Evolutionary conservation across 1,139 yeast species (phyloP).

Genomic region (Entelexis sorbosivorans): DNA sequence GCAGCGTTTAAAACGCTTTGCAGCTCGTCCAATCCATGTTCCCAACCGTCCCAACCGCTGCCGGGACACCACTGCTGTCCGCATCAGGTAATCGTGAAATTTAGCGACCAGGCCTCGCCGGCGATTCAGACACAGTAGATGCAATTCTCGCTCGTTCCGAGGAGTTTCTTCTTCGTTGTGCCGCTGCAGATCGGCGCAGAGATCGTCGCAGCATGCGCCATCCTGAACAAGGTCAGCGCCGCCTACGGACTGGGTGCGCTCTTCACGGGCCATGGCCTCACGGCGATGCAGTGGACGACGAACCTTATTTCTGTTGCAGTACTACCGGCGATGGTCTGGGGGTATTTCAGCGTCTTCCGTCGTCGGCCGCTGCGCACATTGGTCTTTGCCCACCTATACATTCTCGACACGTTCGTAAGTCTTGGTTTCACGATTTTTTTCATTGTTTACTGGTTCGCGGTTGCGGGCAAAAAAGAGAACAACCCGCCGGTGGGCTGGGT

Average conservation of each 20-base stretch:
- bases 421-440: constrained; percentile 64
- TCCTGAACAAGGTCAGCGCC: constrained; percentile 83
- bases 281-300: constrained; percentile 71
- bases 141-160: constrained; percentile 24
- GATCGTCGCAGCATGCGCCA: constrained; percentile 61
- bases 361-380: constrained; percentile 46
- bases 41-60: background rate
- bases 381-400: constrained; percentile 51
- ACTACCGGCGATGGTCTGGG: constrained; percentile 57
- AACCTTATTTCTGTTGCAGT: constrained; percentile 55
- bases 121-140: background rate
- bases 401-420: constrained; percentile 57
- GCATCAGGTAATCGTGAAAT: constrained; percentile 7
- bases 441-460: constrained; percentile 62
- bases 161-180: constrained; percentile 43
- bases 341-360: constrained; percentile 40
- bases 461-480: constrained; percentile 31
- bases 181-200: constrained; percentile 88
- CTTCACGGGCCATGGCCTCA: constrained; percentile 76
- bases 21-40: background rate
- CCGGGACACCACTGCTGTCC: background rate
- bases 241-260: constrained; percentile 75
- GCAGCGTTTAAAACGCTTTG: background rate
- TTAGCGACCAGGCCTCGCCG: background rate
- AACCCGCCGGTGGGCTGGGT: constrained; percentile 13